Percentiles rank a stretch among this genome's conserved stretches.
These are phyloP conservation scores for Noccaea caerulescens DNA, from an alignment of 345 rosid species.

Conservation along the genomic window DNA sequence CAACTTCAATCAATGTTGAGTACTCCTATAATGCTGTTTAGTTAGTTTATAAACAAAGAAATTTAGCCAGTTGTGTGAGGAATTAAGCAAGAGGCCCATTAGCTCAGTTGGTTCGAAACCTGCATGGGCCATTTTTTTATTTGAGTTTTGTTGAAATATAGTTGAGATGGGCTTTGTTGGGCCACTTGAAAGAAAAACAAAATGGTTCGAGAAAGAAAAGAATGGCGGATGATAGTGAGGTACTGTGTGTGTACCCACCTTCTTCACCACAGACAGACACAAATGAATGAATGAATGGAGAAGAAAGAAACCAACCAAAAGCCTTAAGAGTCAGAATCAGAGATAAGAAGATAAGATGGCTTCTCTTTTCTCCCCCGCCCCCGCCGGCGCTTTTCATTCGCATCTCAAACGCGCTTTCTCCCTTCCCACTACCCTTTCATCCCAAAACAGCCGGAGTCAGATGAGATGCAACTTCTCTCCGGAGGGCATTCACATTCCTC, in stretches of 20 bases:
- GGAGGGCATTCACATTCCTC: conserved; percentile 18
- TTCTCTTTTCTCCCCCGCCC: conserved; percentile 56
- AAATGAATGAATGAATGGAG: background rate
- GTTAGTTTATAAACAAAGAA: no score
- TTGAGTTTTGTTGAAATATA: no score
- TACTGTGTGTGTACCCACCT: background rate
- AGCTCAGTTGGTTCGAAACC: conserved; percentile 22
- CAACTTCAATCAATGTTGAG: no score
- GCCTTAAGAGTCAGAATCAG: no score
- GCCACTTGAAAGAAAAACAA: conserved; percentile 18
- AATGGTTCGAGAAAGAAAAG: no score
- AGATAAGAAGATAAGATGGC: conserved; percentile 54
- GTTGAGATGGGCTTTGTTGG: conserved; percentile 20
- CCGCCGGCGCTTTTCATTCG: conserved; percentile 43
- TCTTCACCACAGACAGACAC: background rate
- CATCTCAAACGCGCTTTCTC: conserved; percentile 48
- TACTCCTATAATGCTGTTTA: no score
- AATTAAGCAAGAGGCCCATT: background rate
- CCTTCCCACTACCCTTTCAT: conserved; percentile 43
- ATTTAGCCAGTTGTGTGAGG: no score
- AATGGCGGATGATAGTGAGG: no score
- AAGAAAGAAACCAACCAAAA: background rate
- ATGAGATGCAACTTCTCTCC: conserved; percentile 56
- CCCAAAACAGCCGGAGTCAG: conserved; percentile 23
- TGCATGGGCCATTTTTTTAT: conserved; percentile 21